These are phyloP conservation scores for Daedalea quercina DNA, from an alignment of 768 basidiomycete species.

Conservation along the genomic window DNA sequence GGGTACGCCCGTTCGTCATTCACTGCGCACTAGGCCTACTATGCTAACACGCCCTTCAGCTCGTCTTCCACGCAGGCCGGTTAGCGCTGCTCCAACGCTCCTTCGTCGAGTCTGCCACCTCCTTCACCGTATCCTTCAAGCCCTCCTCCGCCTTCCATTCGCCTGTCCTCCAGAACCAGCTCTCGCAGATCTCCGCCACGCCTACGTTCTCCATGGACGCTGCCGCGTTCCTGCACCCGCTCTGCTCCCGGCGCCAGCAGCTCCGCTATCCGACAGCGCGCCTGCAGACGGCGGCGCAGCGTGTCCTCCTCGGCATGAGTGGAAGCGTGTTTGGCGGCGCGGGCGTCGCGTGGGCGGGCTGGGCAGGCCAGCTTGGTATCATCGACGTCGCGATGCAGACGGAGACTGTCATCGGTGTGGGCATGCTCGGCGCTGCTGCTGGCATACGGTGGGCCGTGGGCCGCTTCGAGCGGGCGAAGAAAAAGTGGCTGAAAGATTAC, in stretches of 20 bases:
- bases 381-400: constrained; percentile 42
- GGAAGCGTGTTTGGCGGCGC: constrained; percentile 42
- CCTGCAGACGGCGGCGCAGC: constrained; percentile 62
- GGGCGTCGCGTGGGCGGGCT: constrained; percentile 55
- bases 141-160: constrained; percentile 37
- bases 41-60: constrained; percentile 29
- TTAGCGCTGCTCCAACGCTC: constrained; percentile 41
- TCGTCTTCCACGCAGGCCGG: constrained; percentile 59
- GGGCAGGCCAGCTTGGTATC: constrained; percentile 46
- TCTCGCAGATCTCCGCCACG: constrained; percentile 45
- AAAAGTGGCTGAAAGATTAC: constrained; percentile 65
- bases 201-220: constrained; percentile 41
- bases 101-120: constrained; percentile 34
- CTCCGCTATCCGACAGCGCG: constrained; percentile 51
- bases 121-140: constrained; percentile 33
- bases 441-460: constrained; percentile 59
- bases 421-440: constrained; percentile 40
- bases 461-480: constrained; percentile 63
- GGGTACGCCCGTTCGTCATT: constrained; percentile 10
- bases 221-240: constrained; percentile 40
- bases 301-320: constrained; percentile 42
- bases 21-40: not conserved
- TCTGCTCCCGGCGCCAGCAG: constrained; percentile 45
- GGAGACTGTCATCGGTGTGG: constrained; percentile 53
- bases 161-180: constrained; percentile 48